Evolutionary conservation across 1,139 yeast species (phyloP), one percentile per base, ranked within the genome.

Genomic region (Hansenula sp.): DNA sequence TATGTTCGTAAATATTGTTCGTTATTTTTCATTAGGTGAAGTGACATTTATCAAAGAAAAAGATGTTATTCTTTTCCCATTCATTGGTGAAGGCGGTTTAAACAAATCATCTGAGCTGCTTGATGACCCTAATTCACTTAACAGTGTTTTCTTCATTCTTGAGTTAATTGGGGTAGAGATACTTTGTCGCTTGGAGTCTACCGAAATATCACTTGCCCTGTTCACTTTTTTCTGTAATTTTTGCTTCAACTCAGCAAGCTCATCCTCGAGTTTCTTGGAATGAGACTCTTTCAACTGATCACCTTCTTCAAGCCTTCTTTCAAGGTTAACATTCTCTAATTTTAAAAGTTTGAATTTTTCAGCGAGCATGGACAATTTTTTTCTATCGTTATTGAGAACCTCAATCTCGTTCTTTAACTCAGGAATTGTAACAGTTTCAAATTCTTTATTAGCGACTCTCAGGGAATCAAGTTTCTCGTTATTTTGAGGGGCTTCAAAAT

Each of bases 401-500:
- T 62, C 62, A 30, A 65, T 47, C 42, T 62, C 63, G 47, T 68
- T 70, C 51, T 72, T 72, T 44, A 77, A 57, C 9, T 64, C 63
- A 7, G 81, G 81, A 15, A 76, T 65, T 1, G 66, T 63, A 3
- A 61, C 60, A 44, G 65, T 61, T 46, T 69, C 71, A 47, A 75
- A 65, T n/a, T 71, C 70, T 12, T 72, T 63, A 47, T 75, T 74
- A 39, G 72, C 75, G 41, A 61, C 60, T 33, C 67, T 62, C 30
- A 76, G 54, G 32, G 67, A 69, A 40, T 73, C 68, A 45, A 74
- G 60, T 46, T 70, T 68, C 19, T 63, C 65, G 43, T 68, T 53
- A 38, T 76, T 55, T 33, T 58, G 51, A 30, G 59, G 52, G 44
- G 66, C 47, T 46, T 63, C 60, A 38, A 25, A 47, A 31, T 57